These are phyloP conservation scores for Jackrogersella minutella DNA, from an alignment of 495 filamentous ascomycete genomes.

Conservation along the genomic window DNA sequence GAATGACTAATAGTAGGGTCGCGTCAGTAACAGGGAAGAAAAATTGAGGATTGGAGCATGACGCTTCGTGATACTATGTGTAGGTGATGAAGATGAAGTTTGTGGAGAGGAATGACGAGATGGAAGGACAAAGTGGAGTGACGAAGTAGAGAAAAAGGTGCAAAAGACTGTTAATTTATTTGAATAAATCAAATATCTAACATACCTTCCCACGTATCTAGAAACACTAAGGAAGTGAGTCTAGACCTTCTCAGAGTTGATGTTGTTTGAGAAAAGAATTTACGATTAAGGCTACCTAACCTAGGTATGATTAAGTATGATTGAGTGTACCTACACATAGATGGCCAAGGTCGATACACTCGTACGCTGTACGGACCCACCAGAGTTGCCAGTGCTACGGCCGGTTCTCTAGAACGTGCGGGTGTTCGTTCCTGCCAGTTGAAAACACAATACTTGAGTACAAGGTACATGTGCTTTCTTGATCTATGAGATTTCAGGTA, in stretches of 20 bases:
- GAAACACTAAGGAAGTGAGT: not conserved
- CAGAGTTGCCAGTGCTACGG: no score
- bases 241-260: not conserved
- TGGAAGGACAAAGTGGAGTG: not conserved
- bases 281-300: no score
- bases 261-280: not conserved
- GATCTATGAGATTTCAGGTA: not conserved
- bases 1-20: slow-evolving; percentile 11
- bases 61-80: slow-evolving; percentile 16
- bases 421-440: not conserved
- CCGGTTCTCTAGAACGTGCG: slow-evolving; percentile 16
- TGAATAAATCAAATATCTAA: not conserved
- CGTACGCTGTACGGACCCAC: not conserved
- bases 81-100: slow-evolving; percentile 6
- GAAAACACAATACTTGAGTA: not conserved
- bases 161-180: slow-evolving; percentile 1
- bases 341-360: no score
- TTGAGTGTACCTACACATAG: no score
- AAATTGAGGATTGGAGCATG: slow-evolving; percentile 1
- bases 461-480: not conserved
- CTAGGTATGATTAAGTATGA: no score
- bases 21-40: slow-evolving; percentile 12
- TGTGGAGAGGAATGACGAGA: not conserved
- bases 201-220: slow-evolving; percentile 3
- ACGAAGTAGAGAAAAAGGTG: not conserved